phyloP scores from a whole-genome alignment of 345 rosid species.

The Aquilaria yunnanensis region DNA sequence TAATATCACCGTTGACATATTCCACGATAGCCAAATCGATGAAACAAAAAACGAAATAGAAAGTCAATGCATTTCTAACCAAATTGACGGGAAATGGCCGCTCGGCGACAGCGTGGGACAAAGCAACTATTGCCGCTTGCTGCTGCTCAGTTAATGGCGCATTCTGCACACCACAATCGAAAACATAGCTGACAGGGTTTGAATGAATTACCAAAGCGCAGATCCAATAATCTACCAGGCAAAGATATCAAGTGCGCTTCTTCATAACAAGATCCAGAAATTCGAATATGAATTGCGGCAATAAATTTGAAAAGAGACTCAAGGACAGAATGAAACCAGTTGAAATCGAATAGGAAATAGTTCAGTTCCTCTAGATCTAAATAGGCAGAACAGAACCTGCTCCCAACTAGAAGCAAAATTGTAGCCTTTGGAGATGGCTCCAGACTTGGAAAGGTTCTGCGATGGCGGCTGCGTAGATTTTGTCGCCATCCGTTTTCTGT shows the following conservation, averaged over 20 bases:
- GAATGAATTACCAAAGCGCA: background rate
- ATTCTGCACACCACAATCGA: conserved; percentile 32
- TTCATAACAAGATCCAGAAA: conserved; percentile 7
- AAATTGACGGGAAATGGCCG: conserved; percentile 72
- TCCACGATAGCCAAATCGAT: conserved; percentile 6
- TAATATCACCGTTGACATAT: conserved; percentile 5
- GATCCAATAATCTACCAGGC: background rate
- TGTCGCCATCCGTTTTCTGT: conserved; percentile 37
- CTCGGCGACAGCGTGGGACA: conserved; percentile 74
- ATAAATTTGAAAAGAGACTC: background rate
- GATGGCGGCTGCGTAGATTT: conserved; percentile 43
- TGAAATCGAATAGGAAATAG: background rate
- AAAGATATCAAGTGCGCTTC: background rate
- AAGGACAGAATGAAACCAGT: background rate
- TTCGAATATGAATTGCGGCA: background rate
- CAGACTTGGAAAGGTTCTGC: conserved; percentile 48
- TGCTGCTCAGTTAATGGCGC: conserved; percentile 86
- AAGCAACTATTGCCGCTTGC: conserved; percentile 55
- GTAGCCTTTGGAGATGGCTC: conserved; percentile 87
- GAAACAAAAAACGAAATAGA: background rate
- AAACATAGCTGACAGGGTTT: background rate
- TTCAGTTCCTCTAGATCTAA: background rate
- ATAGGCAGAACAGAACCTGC: conserved; percentile 45
- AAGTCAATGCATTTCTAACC: conserved; percentile 28
- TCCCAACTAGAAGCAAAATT: conserved; percentile 97